phyloP scores from a whole-genome alignment of 805 yeast species.

The Komagataella ulmi region DNA sequence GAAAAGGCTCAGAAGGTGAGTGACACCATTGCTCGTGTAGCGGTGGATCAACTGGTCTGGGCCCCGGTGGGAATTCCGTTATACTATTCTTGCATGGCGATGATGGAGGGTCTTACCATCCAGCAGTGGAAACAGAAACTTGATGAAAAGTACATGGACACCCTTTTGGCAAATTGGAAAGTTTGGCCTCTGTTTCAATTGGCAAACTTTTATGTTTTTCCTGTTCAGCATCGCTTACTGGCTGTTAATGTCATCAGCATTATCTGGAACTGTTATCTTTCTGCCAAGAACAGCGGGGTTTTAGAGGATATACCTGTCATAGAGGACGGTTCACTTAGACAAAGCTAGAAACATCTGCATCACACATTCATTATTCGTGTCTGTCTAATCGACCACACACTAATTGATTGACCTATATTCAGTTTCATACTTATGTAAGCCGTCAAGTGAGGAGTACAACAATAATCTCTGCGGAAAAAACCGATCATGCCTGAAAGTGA shows the following conservation, averaged over 20 bases:
- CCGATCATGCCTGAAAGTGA: not conserved
- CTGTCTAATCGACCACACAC: not conserved
- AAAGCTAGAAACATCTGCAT: not conserved
- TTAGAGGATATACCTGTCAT: not conserved
- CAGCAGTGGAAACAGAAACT: slow-evolving; percentile 28
- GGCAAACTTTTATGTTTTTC: slow-evolving; percentile 63
- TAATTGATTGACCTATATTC: too few species aligned
- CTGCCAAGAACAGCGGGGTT: not conserved
- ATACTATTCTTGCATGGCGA: slow-evolving; percentile 55
- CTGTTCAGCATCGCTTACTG: slow-evolving; percentile 54
- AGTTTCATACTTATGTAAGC: not conserved
- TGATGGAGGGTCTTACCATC: slow-evolving; percentile 41
- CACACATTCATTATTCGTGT: not conserved
- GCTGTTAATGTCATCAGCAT: slow-evolving; percentile 61
- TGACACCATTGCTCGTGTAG: slow-evolving; percentile 37
- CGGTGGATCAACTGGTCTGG: slow-evolving; percentile 60
- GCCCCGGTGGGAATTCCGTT: slow-evolving; percentile 71
- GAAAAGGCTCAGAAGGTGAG: slow-evolving; percentile 5
- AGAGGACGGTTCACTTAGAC: not conserved
- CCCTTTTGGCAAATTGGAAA: slow-evolving; percentile 63
- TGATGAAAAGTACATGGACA: slow-evolving; percentile 43
- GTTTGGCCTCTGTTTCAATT: slow-evolving; percentile 89
- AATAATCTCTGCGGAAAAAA: not conserved
- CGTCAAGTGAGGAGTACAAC: not conserved
- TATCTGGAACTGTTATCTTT: slow-evolving; percentile 75